Base-by-base conservation (phyloP, 768 basidiomycete genomes). In the Crassisporium funariophilum region DNA sequence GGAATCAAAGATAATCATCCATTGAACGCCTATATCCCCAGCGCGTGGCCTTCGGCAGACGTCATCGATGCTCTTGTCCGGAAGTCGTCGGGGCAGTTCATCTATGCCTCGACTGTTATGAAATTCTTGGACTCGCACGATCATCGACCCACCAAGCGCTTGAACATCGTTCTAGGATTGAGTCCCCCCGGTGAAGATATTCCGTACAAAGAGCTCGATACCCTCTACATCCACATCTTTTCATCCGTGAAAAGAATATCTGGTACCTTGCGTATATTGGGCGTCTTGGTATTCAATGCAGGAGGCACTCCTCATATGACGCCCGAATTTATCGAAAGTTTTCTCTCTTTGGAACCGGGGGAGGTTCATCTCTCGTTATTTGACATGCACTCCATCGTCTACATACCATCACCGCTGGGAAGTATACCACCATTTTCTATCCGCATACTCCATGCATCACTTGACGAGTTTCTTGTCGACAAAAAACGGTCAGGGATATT, bases 31-130 rank as follows among this genome's bases (percentile, higher is more conserved):
- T 37, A 22, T n/a, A n/a, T 50, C 12, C 20, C 41, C 11, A 10
- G 29, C 6, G n/a, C 31, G 22, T 61, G 64, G 63, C 64, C 65
- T 17, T 56, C 62, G 0, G 42, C 43, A 2, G 27, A 33, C 5
- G 52, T 47, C 11, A 33, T 64, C 2, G 44, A 49, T 2, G 23
- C 22, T 5, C 48, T 67, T 13, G 55, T 61, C 2, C 13, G 34
- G 13, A 58, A 52, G 42, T 58, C 62, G 2, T 52, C 52, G 1
- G 61, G 59, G 3, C 57, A 59, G 23, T 65, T 65, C 41, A 59
- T 63, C 46, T 60, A 56, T 44, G 61, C 63, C 2, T 54, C 65
- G 0, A 65, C 64, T 2, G 48, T 61, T 3, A 27, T 63, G 19
- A 60, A 56, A 39, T 65, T 54, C 35, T 44, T 67, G 27, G 51